Evolutionary conservation across 2,329 filamentous ascomycete species (phyloP).

Genomic region (Aspergillus nomiae): DNA sequence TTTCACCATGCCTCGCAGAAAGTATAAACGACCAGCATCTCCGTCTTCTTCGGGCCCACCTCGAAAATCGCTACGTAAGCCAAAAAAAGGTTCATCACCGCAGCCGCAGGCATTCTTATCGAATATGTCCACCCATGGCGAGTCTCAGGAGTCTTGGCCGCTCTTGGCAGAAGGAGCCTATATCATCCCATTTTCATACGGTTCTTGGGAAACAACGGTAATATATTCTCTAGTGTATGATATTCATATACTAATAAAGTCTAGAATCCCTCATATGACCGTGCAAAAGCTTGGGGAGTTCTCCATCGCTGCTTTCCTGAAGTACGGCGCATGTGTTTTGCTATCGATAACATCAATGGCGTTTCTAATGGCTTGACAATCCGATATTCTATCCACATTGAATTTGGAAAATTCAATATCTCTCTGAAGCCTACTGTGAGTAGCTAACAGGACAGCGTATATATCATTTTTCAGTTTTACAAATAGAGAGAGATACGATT

Average conservation of each 20-base stretch:
- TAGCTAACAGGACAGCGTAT: background rate
- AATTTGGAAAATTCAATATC: background rate
- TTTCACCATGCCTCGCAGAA: no score
- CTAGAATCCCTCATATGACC: background rate
- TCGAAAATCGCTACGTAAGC: no score
- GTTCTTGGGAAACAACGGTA: constrained; percentile 5
- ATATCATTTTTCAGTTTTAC: background rate
- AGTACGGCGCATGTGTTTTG: background rate
- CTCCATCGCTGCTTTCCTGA: constrained; percentile 7
- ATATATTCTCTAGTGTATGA: background rate
- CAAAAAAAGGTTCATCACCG: background rate
- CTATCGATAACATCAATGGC: background rate
- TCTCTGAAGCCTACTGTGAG: background rate
- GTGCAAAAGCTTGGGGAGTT: constrained; percentile 1
- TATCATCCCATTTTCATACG: constrained; percentile 6
- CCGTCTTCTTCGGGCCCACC: no score
- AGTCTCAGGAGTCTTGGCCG: background rate
- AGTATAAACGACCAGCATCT: no score
- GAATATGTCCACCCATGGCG: background rate
- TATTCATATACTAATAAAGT: background rate
- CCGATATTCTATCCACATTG: background rate
- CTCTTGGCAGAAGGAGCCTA: background rate
- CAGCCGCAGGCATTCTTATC: background rate
- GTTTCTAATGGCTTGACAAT: background rate
- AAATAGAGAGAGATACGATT: background rate